A percentile compares a stretch with the other conserved stretches of the same genome.
Evolutionary conservation across 116 monocot genomes (phyloP).

Genomic region (Posidonia oceanica): DNA sequence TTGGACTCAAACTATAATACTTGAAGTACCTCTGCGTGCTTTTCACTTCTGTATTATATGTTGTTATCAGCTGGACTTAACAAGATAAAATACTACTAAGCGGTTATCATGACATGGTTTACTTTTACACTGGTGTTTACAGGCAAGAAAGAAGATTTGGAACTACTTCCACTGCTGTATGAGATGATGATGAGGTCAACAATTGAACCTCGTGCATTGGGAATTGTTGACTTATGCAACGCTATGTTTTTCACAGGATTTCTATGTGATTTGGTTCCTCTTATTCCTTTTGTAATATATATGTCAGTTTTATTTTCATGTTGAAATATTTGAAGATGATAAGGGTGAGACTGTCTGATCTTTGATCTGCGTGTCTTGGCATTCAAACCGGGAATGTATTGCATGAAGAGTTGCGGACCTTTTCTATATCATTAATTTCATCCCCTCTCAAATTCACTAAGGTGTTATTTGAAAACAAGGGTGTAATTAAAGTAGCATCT

Average conservation of each 20-base stretch:
- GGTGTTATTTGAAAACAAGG: no score
- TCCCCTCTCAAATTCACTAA: no score
- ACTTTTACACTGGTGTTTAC: background rate
- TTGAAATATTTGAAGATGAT: background rate
- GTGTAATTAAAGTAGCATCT: no score
- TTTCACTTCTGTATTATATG: no score
- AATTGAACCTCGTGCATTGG: background rate
- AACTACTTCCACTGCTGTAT: background rate
- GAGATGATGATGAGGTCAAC: background rate
- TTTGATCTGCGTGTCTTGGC: no score
- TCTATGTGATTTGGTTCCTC: background rate
- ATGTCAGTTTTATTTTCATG: background rate
- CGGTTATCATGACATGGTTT: background rate
- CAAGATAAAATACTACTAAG: background rate
- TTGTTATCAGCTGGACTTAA: background rate
- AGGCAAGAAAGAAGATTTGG: conserved; percentile 9
- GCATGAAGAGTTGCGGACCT: no score
- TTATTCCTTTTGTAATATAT: background rate
- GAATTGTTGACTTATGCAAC: background rate
- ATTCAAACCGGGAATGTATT: no score
- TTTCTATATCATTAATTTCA: no score
- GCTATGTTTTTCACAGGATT: background rate
- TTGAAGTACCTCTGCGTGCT: no score
- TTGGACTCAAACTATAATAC: no score
- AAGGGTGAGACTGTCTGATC: no score